These are phyloP conservation scores for Acanthamoeba polyphaga DNA, from an alignment of 208 protist genomes.

Conservation along the genomic window DNA sequence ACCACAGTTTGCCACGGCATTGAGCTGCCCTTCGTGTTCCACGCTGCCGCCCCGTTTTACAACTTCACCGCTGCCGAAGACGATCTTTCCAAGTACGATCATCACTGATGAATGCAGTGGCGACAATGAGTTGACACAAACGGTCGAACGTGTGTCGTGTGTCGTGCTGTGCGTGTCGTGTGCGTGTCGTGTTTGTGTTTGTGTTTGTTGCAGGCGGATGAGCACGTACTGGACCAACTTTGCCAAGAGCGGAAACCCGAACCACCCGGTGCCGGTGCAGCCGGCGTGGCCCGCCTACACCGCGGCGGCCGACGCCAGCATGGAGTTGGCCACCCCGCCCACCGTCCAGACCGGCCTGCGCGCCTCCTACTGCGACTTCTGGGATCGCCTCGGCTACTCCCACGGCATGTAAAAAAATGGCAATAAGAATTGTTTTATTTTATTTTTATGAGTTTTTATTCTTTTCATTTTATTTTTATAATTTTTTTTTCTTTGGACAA, in stretches of 20 bases:
- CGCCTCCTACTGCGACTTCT: constrained; percentile 43
- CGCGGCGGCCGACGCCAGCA: not conserved
- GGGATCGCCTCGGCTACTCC: constrained; percentile 36
- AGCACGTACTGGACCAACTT: constrained; percentile 81
- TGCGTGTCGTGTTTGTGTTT: not conserved
- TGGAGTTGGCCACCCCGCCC: constrained; percentile 28
- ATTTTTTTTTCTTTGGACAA: no score
- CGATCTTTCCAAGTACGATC: not conserved
- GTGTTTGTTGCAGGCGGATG: constrained; percentile 4
- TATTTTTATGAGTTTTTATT: no score
- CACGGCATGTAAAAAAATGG: constrained; percentile 1
- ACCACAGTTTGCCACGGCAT: constrained; percentile 75
- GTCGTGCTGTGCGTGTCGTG: not conserved
- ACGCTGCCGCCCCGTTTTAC: constrained; percentile 20
- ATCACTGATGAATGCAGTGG: no score
- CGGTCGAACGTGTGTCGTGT: not conserved
- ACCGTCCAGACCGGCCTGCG: not conserved
- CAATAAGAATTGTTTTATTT: no score
- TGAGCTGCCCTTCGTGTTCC: constrained; percentile 77
- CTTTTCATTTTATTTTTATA: no score
- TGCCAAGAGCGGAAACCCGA: constrained; percentile 69
- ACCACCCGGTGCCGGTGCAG: constrained; percentile 54
- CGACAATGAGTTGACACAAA: not conserved
- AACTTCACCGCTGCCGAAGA: not conserved
- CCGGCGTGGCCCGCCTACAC: constrained; percentile 58